Evolutionary conservation across 2,329 filamentous ascomycete species (phyloP).

Genomic region (Sarocladiaceae sp.): DNA sequence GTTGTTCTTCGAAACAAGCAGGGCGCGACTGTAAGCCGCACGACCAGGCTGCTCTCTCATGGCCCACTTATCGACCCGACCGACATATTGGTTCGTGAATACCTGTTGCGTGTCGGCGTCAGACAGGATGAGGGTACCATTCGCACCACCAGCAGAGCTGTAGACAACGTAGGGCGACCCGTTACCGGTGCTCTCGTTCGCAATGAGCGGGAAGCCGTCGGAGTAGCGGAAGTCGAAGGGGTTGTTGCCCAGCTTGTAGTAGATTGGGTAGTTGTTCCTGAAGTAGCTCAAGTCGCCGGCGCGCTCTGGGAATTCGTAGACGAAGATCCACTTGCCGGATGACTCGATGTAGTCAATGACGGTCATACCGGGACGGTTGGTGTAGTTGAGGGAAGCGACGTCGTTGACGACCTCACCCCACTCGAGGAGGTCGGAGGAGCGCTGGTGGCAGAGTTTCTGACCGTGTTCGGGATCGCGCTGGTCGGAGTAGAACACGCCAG

Average conservation of each 20-base stretch:
- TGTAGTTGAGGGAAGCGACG: constrained; percentile 49
- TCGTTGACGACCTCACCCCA: constrained; percentile 61
- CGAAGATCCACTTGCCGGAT: constrained; percentile 40
- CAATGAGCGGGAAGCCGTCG: constrained; percentile 24
- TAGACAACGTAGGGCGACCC: constrained; percentile 40
- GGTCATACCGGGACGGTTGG: constrained; percentile 63
- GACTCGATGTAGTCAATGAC: constrained; percentile 49
- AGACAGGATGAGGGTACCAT: constrained; percentile 41
- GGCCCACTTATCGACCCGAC: constrained; percentile 32
- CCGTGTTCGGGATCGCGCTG: constrained; percentile 60
- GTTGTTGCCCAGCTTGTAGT: constrained; percentile 37
- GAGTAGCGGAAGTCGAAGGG: constrained; percentile 33
- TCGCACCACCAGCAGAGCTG: constrained; percentile 36
- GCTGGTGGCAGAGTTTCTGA: constrained; percentile 64
- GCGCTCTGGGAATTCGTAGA: constrained; percentile 57
- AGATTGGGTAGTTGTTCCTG: constrained; percentile 30
- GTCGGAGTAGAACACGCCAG: constrained; percentile 67
- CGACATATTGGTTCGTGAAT: constrained; percentile 37
- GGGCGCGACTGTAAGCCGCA: constrained; percentile 31
- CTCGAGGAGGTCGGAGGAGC: constrained; percentile 51
- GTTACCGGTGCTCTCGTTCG: constrained; percentile 15
- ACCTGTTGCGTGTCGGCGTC: constrained; percentile 32
- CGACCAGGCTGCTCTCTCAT: constrained; percentile 29
- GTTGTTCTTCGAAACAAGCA: constrained; percentile 30
- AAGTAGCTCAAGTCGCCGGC: constrained; percentile 18